phyloP scores from a whole-genome alignment of 352 stramenopile species.

The Phytophthora pinifolia region DNA sequence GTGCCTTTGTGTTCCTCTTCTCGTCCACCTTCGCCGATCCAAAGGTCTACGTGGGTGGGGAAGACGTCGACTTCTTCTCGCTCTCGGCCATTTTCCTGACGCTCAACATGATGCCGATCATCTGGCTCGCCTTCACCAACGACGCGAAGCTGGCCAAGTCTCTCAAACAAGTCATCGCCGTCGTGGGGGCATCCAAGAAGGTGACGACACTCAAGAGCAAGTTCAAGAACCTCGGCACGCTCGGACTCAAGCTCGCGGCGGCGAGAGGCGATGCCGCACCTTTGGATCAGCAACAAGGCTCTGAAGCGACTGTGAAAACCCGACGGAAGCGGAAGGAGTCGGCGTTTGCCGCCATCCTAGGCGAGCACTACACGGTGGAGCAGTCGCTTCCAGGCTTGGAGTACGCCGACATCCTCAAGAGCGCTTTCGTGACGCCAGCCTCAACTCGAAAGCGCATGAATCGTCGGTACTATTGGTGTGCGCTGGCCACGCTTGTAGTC shows the following conservation, averaged over 20 bases:
- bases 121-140: slow-evolving; percentile 91
- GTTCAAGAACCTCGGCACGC: slow-evolving; percentile 80
- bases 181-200: slow-evolving; percentile 77
- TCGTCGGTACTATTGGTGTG: slow-evolving; percentile 48
- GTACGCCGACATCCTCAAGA: slow-evolving; percentile 76
- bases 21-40: slow-evolving; percentile 78
- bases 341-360: slow-evolving; percentile 74
- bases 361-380: slow-evolving; percentile 78
- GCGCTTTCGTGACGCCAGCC: slow-evolving; percentile 66
- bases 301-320: neutral
- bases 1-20: slow-evolving; percentile 81
- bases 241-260: slow-evolving; percentile 70
- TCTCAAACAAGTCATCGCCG: slow-evolving; percentile 74
- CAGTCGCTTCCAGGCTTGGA: slow-evolving; percentile 72
- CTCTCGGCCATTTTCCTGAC: slow-evolving; percentile 80
- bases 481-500: slow-evolving; percentile 45
- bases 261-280: slow-evolving; percentile 39
- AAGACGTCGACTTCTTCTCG: slow-evolving; percentile 77
- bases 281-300: slow-evolving; percentile 7
- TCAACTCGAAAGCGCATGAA: slow-evolving; percentile 55
- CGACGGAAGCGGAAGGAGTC: slow-evolving; percentile 57
- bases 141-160: slow-evolving; percentile 86
- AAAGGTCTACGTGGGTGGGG: slow-evolving; percentile 62
- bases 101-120: slow-evolving; percentile 89
- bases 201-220: slow-evolving; percentile 75